phyloP scores from a whole-genome alignment of 176 grass and related monocot species.

The Musa schizocarpa region DNA sequence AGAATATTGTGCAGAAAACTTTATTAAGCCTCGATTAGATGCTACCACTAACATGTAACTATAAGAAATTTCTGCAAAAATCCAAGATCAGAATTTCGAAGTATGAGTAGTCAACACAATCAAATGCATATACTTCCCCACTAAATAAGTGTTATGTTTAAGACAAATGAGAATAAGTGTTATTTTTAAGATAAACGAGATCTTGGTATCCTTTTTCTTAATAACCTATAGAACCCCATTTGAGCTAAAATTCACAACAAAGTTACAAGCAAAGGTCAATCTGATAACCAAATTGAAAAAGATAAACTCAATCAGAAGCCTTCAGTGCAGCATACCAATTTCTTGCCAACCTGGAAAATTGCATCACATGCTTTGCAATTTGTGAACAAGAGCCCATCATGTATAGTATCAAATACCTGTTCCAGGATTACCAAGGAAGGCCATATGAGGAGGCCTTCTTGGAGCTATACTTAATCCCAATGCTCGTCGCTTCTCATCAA shows the following conservation, averaged over 20 bases:
- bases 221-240: no score
- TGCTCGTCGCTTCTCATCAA: conserved; percentile 84
- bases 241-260: no score
- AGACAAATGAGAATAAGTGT: no score
- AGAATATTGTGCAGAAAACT: background rate
- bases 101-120: background rate
- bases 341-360: background rate
- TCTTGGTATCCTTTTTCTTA: no score
- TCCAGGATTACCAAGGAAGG: conserved; percentile 94
- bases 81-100: background rate
- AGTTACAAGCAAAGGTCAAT: no score
- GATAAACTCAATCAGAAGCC: background rate
- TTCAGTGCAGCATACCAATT: background rate
- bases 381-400: background rate
- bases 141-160: no score
- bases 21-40: background rate
- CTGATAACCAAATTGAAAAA: background rate
- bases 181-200: no score
- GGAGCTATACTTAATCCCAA: conserved; percentile 78
- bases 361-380: background rate
- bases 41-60: background rate
- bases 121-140: no score
- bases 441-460: conserved; percentile 88
- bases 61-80: background rate
- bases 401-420: conserved; percentile 46